Conservation (phyloP, 176 grass and related monocot species). For the Miscanthus lutarioriparius region DNA sequence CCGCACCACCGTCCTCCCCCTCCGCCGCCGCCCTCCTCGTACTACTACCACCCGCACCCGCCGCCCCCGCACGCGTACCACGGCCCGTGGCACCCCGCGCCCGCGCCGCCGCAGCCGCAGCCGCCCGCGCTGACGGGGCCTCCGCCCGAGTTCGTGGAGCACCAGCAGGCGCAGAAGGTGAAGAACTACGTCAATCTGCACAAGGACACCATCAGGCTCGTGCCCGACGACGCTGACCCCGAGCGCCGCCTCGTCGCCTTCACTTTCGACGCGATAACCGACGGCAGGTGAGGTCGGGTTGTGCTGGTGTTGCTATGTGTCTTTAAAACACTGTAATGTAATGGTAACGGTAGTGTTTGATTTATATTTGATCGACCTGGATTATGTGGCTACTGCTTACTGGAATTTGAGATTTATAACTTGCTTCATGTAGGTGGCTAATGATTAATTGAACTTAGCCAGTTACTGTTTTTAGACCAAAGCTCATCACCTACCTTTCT, state of each 20-base stretch:
- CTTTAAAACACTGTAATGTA: background rate
- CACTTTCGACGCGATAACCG: conserved; percentile 74
- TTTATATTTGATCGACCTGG: conserved; percentile 12
- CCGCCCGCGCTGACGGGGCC: conserved; percentile 27
- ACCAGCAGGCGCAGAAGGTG: conserved; percentile 74
- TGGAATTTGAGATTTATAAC: background rate
- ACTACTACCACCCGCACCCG: conserved; percentile 41
- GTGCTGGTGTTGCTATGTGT: background rate
- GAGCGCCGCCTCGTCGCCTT: conserved; percentile 76
- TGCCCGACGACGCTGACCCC: conserved; percentile 52
- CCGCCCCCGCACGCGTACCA: conserved; percentile 41
- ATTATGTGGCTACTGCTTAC: background rate
- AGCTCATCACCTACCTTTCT: background rate
- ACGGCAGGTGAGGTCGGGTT: conserved; percentile 56
- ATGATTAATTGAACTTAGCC: background rate
- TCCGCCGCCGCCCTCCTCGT: conserved; percentile 19
- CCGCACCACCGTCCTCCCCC: conserved; percentile 14
- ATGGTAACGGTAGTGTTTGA: background rate
- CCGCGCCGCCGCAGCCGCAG: conserved; percentile 26
- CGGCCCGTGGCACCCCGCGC: conserved; percentile 39
- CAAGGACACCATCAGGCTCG: conserved; percentile 82
- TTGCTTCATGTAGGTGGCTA: background rate
- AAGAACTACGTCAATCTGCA: conserved; percentile 95
- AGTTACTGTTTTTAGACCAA: background rate
- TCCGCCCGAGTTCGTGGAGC: conserved; percentile 69